Conservation (phyloP, 441 rosid species). For the Pelargonium cotyledonis region DNA sequence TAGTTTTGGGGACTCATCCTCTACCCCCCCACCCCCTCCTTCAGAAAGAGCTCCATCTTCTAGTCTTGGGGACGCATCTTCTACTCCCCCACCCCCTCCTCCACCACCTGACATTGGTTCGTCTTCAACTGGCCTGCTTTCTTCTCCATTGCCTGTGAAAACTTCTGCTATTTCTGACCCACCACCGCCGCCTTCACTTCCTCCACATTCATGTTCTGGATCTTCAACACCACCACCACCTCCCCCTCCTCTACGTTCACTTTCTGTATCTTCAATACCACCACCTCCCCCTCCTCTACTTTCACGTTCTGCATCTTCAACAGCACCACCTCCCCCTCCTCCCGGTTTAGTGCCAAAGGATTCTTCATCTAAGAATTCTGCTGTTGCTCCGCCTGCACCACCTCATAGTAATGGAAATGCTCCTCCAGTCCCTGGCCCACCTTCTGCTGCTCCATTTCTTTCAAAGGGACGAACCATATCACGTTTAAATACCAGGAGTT, state of each 20-base stretch:
- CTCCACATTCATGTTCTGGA: constrained; percentile 29
- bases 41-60: neutral
- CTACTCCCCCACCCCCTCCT: neutral
- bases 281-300: constrained; percentile 65
- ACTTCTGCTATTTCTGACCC: constrained; percentile 7
- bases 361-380: constrained; percentile 14
- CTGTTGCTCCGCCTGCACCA: constrained; percentile 19
- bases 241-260: constrained; percentile 28
- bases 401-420: constrained; percentile 26
- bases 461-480: constrained; percentile 56
- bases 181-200: neutral
- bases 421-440: constrained; percentile 68
- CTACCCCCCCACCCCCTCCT: neutral
- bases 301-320: too few species aligned
- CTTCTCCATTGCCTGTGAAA: constrained; percentile 23
- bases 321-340: constrained; percentile 28
- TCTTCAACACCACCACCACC: constrained; percentile 51
- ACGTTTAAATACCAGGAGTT: constrained; percentile 51
- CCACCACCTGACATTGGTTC: constrained; percentile 21
- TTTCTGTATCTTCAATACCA: too few species aligned
- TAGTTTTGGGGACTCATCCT: neutral
- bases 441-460: constrained; percentile 40
- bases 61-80: neutral
- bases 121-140: constrained; percentile 22
- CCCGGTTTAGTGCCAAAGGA: too few species aligned